A percentile compares a stretch with the other conserved stretches of the same genome.
Conservation (phyloP, 2,329 filamentous ascomycete genomes). For the Pseudogymnoascus sp. region DNA sequence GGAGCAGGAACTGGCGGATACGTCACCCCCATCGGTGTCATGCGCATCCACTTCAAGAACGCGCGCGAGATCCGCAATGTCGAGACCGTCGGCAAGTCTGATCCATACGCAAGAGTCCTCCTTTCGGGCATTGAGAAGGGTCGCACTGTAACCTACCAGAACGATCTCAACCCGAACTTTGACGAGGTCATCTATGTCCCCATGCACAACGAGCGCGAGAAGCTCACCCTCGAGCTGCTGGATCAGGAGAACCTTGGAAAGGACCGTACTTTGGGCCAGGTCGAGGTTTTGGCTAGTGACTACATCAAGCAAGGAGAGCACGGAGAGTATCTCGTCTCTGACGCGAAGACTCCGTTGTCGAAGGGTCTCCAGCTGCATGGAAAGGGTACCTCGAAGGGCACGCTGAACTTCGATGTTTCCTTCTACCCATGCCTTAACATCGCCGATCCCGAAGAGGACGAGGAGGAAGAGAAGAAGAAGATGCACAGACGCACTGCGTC, state of each 20-base stretch:
- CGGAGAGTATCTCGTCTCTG: conserved; percentile 73
- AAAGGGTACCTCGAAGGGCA: conserved; percentile 67
- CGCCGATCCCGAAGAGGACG: conserved; percentile 81
- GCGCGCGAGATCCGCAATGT: conserved; percentile 81
- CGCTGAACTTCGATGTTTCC: conserved; percentile 69
- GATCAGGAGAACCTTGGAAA: conserved; percentile 88
- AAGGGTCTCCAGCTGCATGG: conserved; percentile 66
- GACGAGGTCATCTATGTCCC: conserved; percentile 94
- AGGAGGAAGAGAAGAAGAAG: conserved; percentile 42
- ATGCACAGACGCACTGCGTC: conserved; percentile 14
- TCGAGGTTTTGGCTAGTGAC: conserved; percentile 69
- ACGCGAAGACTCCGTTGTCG: conserved; percentile 59
- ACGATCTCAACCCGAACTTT: conserved; percentile 91
- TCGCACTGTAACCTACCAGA: conserved; percentile 89
- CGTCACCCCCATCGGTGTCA: conserved; percentile 85
- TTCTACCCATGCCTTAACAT: conserved; percentile 89
- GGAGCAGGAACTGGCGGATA: conserved; percentile 77
- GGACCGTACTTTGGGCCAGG: conserved; percentile 74
- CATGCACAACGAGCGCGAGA: conserved; percentile 75
- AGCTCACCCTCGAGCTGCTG: conserved; percentile 87
- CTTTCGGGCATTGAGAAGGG: conserved; percentile 86
- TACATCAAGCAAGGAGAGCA: conserved; percentile 69
- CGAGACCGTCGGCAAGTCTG: conserved; percentile 92
- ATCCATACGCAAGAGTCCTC: conserved; percentile 83
- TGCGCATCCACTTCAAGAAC: conserved; percentile 84